A percentile compares a stretch with the other conserved stretches of the same genome.
Conservation (phyloP, 805 yeast species). For the Wickerhamomyces ciferrii region DNA sequence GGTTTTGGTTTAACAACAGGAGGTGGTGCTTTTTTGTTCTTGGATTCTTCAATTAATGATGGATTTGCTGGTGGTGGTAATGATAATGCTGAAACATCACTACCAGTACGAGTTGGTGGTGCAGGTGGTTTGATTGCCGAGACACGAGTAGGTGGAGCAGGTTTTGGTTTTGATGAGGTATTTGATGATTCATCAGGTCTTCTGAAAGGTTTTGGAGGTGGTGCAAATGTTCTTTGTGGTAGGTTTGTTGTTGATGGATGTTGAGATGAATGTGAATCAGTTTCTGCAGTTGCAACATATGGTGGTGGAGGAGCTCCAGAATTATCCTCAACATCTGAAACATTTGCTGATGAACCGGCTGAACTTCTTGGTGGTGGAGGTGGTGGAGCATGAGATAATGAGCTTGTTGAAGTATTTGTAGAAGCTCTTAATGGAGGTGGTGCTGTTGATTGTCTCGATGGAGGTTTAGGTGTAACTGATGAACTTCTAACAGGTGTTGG, state of each 20-base stretch:
- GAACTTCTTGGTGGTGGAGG: background rate
- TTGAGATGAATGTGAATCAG: background rate
- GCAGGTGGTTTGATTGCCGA: background rate
- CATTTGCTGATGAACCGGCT: background rate
- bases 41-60: background rate
- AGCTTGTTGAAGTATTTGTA: constrained; percentile 2
- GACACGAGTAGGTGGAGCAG: background rate
- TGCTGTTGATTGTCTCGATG: background rate
- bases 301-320: background rate
- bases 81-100: constrained; percentile 1
- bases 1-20: constrained; percentile 10
- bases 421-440: constrained; percentile 1
- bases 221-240: constrained; percentile 19
- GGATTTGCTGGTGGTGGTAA: background rate
- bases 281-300: background rate
- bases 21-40: constrained; percentile 5
- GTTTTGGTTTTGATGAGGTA: background rate
- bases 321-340: background rate
- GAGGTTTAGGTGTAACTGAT: background rate
- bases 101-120: background rate
- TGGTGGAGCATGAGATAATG: constrained; percentile 1
- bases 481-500: background rate
- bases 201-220: constrained; percentile 23
- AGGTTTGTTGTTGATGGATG: background rate
- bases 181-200: background rate